These are phyloP conservation scores for Verticillium zaregamsianum DNA, from an alignment of 2,329 filamentous ascomycete genomes.

Conservation along the genomic window DNA sequence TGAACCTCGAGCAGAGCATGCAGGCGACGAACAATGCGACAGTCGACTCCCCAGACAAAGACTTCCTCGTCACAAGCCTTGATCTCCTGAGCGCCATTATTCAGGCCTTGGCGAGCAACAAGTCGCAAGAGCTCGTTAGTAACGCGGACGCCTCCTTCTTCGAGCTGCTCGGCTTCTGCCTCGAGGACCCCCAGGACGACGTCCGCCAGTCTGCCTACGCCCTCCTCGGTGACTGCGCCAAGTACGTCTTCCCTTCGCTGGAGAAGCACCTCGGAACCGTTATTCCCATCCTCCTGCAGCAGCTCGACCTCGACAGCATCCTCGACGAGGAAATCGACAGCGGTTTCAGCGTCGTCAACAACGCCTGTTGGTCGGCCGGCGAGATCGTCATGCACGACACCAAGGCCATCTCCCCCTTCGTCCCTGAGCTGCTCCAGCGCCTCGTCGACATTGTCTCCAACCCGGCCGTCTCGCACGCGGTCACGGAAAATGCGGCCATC, in stretches of 20 bases:
- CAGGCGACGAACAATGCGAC: conserved; percentile 63
- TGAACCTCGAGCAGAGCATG: conserved; percentile 79
- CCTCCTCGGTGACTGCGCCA: conserved; percentile 88
- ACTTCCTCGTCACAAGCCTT: conserved; percentile 92
- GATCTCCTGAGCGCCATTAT: conserved; percentile 92
- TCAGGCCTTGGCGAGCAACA: conserved; percentile 73
- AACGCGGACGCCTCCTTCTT: conserved; percentile 81
- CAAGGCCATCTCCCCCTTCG: conserved; percentile 70
- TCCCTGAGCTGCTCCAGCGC: conserved; percentile 71
- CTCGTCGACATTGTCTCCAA: conserved; percentile 82
- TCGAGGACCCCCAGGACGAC: conserved; percentile 87
- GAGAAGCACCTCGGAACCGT: conserved; percentile 69
- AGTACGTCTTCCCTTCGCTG: conserved; percentile 82
- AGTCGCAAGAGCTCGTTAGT: conserved; percentile 72
- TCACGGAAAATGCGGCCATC: conserved; percentile 92
- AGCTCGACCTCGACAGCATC: conserved; percentile 77
- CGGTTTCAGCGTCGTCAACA: conserved; percentile 91
- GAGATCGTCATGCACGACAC: conserved; percentile 83
- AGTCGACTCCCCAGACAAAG: conserved; percentile 83
- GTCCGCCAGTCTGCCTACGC: conserved; percentile 96
- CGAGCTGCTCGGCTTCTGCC: conserved; percentile 83
- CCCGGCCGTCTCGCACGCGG: conserved; percentile 76
- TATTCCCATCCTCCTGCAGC: conserved; percentile 76
- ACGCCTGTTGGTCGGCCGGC: conserved; percentile 94
- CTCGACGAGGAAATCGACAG: conserved; percentile 77